These are phyloP conservation scores for Heterobasidion irregulare DNA, from an alignment of 1,284 basidiomycete species.

Conservation along the genomic window DNA sequence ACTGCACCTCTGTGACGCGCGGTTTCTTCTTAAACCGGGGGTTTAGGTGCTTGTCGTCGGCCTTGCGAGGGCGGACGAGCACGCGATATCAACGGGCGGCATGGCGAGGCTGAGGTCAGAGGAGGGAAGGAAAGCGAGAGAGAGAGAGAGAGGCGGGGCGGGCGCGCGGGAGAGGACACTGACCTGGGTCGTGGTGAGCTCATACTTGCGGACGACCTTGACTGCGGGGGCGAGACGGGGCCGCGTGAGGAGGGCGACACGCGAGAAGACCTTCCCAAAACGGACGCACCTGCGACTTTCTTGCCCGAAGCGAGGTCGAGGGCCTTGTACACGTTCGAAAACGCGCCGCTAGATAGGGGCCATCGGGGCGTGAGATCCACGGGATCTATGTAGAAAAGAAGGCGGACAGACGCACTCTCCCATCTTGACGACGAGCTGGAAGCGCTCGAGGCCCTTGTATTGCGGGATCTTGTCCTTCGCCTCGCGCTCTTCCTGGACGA, in stretches of 20 bases:
- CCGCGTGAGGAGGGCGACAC: not conserved
- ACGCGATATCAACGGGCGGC: slow-evolving; percentile 14
- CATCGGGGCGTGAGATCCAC: not conserved
- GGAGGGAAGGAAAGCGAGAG: slow-evolving; percentile 20
- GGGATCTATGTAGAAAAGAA: slow-evolving; percentile 9
- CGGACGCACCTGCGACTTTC: slow-evolving; percentile 75
- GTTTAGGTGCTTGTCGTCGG: slow-evolving; percentile 88
- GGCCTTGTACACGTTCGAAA: slow-evolving; percentile 98
- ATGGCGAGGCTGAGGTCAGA: slow-evolving; percentile 18
- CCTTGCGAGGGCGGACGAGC: slow-evolving; percentile 35
- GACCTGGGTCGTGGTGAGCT: slow-evolving; percentile 93
- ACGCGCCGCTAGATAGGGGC: slow-evolving; percentile 68
- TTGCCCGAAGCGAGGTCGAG: slow-evolving; percentile 68
- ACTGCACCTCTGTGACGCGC: slow-evolving; percentile 89
- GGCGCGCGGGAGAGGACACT: slow-evolving; percentile 29
- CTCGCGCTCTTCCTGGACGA: slow-evolving; percentile 74
- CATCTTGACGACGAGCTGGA: slow-evolving; percentile 84
- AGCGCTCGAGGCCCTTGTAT: slow-evolving; percentile 83
- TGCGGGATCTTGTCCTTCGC: slow-evolving; percentile 72
- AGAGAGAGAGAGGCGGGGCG: slow-evolving; percentile 14
- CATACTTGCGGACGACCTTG: slow-evolving; percentile 97
- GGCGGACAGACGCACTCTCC: slow-evolving; percentile 66
- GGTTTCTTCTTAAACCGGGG: slow-evolving; percentile 92
- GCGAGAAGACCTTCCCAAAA: slow-evolving; percentile 2
- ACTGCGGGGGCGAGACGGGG: slow-evolving; percentile 33